Evolutionary conservation across 306 rosid genomes (phyloP), one percentile per base, ranked within the genome.

Genomic region (Sicyos baderoa): DNA sequence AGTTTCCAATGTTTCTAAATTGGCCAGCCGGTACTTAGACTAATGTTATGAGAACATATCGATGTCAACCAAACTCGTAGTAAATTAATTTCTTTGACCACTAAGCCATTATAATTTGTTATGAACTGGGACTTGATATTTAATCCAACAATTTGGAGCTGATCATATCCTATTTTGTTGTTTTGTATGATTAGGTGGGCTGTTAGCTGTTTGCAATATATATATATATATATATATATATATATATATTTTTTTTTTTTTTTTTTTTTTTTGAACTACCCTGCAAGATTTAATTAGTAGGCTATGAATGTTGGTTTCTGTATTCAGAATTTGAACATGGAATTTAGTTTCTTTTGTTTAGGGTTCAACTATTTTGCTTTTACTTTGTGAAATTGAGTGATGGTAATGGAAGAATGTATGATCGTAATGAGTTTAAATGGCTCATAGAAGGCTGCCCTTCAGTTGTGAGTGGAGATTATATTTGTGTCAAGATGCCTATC

Each of bases 381-480:
- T n/a, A 8, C 19, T 44, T 40, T 40, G 9, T 65, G 71, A n/a
- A 23, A 25, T 47, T 49, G 56, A 54, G 21, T 2, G 37, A 32
- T 32, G 37, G 37, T 32, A 32, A 32, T 32, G 5, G 37, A 32
- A 32, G 3, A 19, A 54, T 19, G 29, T 54, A 19, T 54, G 59
- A 9, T n/a, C n/a, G 25, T 58, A 17, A 29, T 9, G 40, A 6
- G 19, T 7, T 15, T 60, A 60, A 12, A 7, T n/a, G 8, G 98
- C 98, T n/a, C 95, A 92, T 82, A 79, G 85, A 82, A 85, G 98
- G 71, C 98, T 93, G 8, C 89, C 96, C 42, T 91, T 92, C n/a
- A n/a, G n/a, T n/a, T 61, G 96, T 89, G 75, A 88, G 75, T 22
- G 96, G 96, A 72, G 98, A 92, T 78, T 53, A 0, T 78, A 86